Conservation (phyloP, 1,284 basidiomycete species). For the Heterobasidion annosum region DNA sequence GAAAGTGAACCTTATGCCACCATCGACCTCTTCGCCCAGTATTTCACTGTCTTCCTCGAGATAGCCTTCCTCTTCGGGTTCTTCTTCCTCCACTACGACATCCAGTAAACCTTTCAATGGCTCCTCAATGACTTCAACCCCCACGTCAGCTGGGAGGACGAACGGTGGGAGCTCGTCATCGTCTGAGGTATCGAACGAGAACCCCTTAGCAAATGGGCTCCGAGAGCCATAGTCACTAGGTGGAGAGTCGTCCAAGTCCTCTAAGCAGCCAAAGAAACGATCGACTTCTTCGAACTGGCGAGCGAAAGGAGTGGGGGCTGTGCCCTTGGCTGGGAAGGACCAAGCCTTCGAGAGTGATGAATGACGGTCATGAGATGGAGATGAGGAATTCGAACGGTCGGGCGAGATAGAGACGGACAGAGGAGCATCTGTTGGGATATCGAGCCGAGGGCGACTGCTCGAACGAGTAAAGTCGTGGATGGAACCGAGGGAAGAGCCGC, state of each 20-base stretch:
- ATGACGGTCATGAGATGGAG: constrained; percentile 19
- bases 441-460: constrained; percentile 20
- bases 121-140: constrained; percentile 31
- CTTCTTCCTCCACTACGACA: constrained; percentile 37
- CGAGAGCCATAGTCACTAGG: constrained; percentile 28
- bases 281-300: constrained; percentile 40
- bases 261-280: constrained; percentile 67
- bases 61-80: constrained; percentile 24
- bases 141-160: constrained; percentile 40
- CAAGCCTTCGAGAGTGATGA: constrained; percentile 55
- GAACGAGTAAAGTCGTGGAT: constrained; percentile 35
- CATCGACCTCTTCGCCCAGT: constrained; percentile 38
- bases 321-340: constrained; percentile 52
- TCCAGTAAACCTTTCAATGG: constrained; percentile 11
- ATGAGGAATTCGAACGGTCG: constrained; percentile 13
- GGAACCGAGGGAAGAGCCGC: constrained; percentile 52
- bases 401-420: constrained; percentile 15
- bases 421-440: constrained; percentile 12
- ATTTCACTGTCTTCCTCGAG: constrained; percentile 32
- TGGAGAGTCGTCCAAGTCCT: constrained; percentile 44
- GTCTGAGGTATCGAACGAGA: constrained; percentile 43
- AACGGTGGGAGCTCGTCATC: constrained; percentile 39
- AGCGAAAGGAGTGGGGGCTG: constrained; percentile 13
- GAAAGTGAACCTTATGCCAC: constrained; percentile 65
- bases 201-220: constrained; percentile 35